A percentile compares a stretch with the other conserved stretches of the same genome.
Conservation (phyloP, 371 early-diverging fungal genomes). For the Mortierella sp. region DNA sequence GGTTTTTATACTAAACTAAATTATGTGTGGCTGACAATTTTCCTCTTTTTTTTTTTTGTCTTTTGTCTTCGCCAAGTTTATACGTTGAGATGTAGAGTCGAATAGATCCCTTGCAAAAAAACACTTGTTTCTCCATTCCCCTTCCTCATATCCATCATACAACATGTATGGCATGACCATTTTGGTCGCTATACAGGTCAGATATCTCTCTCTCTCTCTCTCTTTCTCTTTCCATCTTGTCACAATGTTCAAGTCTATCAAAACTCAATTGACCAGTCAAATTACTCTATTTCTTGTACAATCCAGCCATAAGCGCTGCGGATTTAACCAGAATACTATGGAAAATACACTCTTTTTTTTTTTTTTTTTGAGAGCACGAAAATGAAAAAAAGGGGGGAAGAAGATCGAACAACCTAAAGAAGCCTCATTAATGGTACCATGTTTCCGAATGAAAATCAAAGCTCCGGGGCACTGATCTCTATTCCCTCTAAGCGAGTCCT, state of each 20-base stretch:
- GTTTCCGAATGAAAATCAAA: too few species aligned
- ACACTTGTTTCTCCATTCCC: too few species aligned
- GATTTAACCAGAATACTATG: slow-evolving; percentile 7
- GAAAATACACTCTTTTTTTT: background rate
- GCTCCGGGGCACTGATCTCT: too few species aligned
- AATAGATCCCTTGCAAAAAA: too few species aligned
- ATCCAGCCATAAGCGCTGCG: slow-evolving; percentile 34
- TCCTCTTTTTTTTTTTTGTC: background rate
- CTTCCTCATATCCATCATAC: too few species aligned
- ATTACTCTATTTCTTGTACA: background rate
- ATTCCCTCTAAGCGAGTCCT: too few species aligned
- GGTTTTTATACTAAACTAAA: background rate
- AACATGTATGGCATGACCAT: too few species aligned
- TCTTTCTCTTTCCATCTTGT: background rate
- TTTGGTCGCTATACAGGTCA: too few species aligned
- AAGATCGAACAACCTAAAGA: background rate
- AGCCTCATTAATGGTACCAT: too few species aligned
- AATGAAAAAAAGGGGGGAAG: slow-evolving; percentile 4
- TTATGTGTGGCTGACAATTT: background rate
- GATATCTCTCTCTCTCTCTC: too few species aligned
- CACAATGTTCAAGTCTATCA: background rate
- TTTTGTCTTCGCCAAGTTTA: too few species aligned
- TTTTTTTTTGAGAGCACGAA: background rate
- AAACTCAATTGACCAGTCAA: slow-evolving; percentile 25
- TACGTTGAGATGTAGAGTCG: too few species aligned